Evolutionary conservation across 768 basidiomycete genomes (phyloP), one percentile per base, ranked within the genome.

Genomic region (Candolleomyces eurysporus): DNA sequence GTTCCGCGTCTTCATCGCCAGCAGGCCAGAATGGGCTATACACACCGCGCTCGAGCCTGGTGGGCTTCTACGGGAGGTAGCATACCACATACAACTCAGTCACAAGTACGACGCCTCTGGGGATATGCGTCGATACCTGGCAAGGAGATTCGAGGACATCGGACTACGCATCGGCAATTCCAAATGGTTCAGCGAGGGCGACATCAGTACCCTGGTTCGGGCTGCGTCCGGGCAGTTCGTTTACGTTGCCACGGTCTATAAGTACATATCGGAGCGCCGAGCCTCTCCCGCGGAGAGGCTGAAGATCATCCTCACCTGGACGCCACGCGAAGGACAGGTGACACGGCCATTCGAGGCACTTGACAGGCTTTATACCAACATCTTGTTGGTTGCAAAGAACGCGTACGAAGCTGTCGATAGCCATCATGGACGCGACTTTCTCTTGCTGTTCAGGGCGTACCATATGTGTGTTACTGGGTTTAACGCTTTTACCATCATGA

Each of bases 151-250:
- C 45, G 17, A 32, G 16, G 36, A 30, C 13, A 52, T 51, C 21
- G 49, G 31, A 9, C 19, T 48, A 9, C 48, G 21, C n/a, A 52
- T 11, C n/a, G 13, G 31, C 46, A n/a, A 45, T 39, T 49, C 48
- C n/a, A 16, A 32, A 8, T 59, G 58, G 58, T 49, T 49, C 10
- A 26, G 48, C 13, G 36, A 59, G 26, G 22, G 40, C 8, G 26
- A 19, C 5, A 17, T 59, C 11, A 10, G 3, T 2, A 52, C 17
- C n/a, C 17, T 59, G 19, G 49, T 59, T 8, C 21, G 5, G 16
- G n/a, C 39, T 13, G 48, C 58, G 19, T 59, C 58, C 3, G 58
- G 58, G 17, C 58, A 59, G 58, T 59, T 59, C 21, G 52, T 59
- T n/a, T 59, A 51, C 30, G 58, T 49, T 9, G 48, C 49, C 11